Conservation (phyloP, 768 basidiomycete species). For the Mycena haematopus region DNA sequence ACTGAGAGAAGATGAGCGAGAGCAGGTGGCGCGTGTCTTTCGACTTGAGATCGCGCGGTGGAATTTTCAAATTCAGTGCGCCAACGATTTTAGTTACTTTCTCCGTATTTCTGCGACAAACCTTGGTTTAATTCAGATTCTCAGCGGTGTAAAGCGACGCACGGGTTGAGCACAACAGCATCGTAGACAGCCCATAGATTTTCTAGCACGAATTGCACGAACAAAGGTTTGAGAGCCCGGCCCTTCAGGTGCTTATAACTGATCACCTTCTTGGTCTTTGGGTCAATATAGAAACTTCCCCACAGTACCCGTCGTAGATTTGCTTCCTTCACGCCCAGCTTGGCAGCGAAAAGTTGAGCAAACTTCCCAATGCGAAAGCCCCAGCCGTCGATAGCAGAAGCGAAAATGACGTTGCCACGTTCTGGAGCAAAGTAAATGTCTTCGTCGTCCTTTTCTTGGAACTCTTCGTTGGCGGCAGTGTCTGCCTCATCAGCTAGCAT, state of each 20-base stretch:
- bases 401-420: slow-evolving; percentile 94
- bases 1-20: slow-evolving; percentile 89
- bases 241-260: slow-evolving; percentile 90
- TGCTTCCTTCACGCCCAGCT: slow-evolving; percentile 88
- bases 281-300: slow-evolving; percentile 98
- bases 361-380: slow-evolving; percentile 95
- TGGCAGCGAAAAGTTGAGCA: slow-evolving; percentile 88
- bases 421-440: slow-evolving; percentile 98
- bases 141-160: slow-evolving; percentile 42
- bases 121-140: slow-evolving; percentile 22
- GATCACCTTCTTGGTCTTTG: slow-evolving; percentile 93
- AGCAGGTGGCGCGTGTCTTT: slow-evolving; percentile 89
- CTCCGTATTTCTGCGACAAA: slow-evolving; percentile 74
- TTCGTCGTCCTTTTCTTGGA: slow-evolving; percentile 96
- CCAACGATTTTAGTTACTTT: slow-evolving; percentile 89
- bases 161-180: slow-evolving; percentile 89
- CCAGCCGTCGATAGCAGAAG: slow-evolving; percentile 96
- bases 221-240: slow-evolving; percentile 88
- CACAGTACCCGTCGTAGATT: slow-evolving; percentile 88
- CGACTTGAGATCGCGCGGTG: slow-evolving; percentile 87
- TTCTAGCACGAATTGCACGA: slow-evolving; percentile 96
- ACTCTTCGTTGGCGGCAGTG: slow-evolving; percentile 66
- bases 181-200: slow-evolving; percentile 99
- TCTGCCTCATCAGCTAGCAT: slow-evolving; percentile 69
- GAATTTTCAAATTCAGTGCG: slow-evolving; percentile 81